Evolutionary conservation across 2,329 filamentous ascomycete species (phyloP).

Genomic region (Cladophialophora carrionii): DNA sequence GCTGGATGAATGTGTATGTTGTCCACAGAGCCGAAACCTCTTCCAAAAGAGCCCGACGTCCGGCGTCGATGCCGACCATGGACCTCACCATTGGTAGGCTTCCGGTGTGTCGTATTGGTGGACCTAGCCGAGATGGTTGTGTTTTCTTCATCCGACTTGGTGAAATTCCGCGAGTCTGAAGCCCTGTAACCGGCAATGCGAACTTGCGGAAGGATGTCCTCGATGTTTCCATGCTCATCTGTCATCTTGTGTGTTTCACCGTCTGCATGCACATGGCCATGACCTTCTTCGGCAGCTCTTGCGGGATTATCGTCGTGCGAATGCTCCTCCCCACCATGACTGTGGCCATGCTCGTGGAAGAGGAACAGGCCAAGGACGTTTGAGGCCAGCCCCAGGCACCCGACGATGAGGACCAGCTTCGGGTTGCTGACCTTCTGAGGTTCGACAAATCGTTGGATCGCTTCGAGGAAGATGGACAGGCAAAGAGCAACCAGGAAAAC

Average conservation of each 20-base stretch:
- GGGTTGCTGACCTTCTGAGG: constrained; percentile 86
- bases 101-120: constrained; percentile 40
- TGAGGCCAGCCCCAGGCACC: constrained; percentile 79
- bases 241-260: constrained; percentile 46
- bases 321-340: constrained; percentile 65
- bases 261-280: constrained; percentile 49
- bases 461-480: constrained; percentile 94
- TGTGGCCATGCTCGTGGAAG: constrained; percentile 90
- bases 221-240: constrained; percentile 62
- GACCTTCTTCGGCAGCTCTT: constrained; percentile 57
- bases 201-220: constrained; percentile 66
- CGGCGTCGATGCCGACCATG: constrained; percentile 58
- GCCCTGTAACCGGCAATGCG: constrained; percentile 54
- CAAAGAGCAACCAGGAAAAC: constrained; percentile 97
- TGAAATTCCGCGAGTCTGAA: constrained; percentile 38
- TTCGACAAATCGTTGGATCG: constrained; percentile 87
- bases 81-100: constrained; percentile 37
- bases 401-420: constrained; percentile 84
- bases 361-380: constrained; percentile 88
- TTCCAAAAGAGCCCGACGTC: constrained; percentile 64
- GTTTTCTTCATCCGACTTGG: constrained; percentile 40
- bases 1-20: constrained; percentile 83
- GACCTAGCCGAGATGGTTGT: constrained; percentile 39
- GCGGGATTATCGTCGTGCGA: constrained; percentile 47
- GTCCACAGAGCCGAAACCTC: constrained; percentile 62